phyloP scores from a whole-genome alignment of 305 asterid genomes.

The Ajuga reptans region DNA sequence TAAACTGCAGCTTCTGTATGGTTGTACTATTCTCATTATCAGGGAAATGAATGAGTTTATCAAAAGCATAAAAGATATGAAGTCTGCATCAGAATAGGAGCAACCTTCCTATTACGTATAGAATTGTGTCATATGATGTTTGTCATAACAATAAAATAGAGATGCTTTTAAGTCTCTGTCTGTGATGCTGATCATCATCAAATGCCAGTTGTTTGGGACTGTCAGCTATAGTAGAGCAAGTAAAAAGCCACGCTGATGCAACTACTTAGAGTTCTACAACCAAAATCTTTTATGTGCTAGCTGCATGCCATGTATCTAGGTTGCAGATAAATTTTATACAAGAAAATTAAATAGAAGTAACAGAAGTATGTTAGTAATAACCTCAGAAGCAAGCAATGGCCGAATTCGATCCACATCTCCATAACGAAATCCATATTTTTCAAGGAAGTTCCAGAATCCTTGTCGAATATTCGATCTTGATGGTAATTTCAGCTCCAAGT shows the following conservation, averaged over 20 bases:
- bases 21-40: neutral
- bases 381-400: slow-evolving; percentile 89
- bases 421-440: slow-evolving; percentile 73
- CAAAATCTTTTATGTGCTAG: neutral
- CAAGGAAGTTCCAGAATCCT: slow-evolving; percentile 65
- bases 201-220: neutral
- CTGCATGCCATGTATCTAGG: neutral
- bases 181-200: neutral
- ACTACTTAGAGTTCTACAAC: neutral
- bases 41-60: neutral
- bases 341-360: neutral
- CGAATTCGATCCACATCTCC: slow-evolving; percentile 55
- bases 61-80: neutral
- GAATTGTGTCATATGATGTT: neutral
- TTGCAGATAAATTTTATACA: neutral
- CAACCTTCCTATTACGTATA: neutral
- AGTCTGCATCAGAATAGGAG: neutral
- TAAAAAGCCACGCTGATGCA: neutral
- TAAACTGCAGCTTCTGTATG: no score
- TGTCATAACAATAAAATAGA: neutral
- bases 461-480: slow-evolving; percentile 36
- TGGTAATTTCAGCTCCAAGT: slow-evolving; percentile 68
- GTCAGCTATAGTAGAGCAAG: slow-evolving; percentile 5
- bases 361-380: slow-evolving; percentile 22
- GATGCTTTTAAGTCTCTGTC: neutral